Evolutionary conservation across 352 stramenopile species (phyloP), one percentile per base, ranked within the genome.

Genomic region (Aphanomyces astaci): DNA sequence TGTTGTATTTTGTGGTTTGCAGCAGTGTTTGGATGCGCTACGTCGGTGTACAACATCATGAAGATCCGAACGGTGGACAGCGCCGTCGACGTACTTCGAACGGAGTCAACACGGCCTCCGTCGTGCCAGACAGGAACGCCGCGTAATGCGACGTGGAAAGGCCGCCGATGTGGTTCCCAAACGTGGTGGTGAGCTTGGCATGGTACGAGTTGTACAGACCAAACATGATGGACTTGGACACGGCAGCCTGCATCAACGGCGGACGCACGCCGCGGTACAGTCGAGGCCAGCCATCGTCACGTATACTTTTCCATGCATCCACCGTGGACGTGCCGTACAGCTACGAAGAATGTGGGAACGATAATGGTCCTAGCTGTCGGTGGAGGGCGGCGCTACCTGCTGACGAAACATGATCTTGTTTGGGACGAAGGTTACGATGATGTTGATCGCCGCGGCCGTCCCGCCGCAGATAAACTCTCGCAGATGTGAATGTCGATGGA

Each of bases 351-450:
- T 27, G 43, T 54, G 67, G n/a, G 53, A 24, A 63, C 63, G 48
- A 54, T 48, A 36, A 48, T 52, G 49, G 64, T 64, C 56, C 51
- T 64, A 15, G 17, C 5, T n/a, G 46, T 39, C 66, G 32, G 25
- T 30, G 22, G 39, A 33, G 54, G 36, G 49, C 54, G 54, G 30
- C 22, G 39, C n/a, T 78, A 89, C 87, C 83, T 95, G 86, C 63
- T 96, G 86, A 10, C 88, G 82, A 67, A 96, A 96, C 86, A 96
- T 96, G 68, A 96, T 72, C 75, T 96, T 96, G 73, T 95, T 95
- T 40, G 82, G 82, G 32, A 84, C 77, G 71, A 96, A 96, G 4
- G 88, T 96, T 62, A 92, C 73, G 39, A 95, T 56, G 57, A 95
- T 94, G 68, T 96, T 96, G 75, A 94, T 88, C 36, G 87, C 84